Evolutionary conservation across 768 basidiomycete genomes (phyloP).

Genomic region (Mycena indigotica): DNA sequence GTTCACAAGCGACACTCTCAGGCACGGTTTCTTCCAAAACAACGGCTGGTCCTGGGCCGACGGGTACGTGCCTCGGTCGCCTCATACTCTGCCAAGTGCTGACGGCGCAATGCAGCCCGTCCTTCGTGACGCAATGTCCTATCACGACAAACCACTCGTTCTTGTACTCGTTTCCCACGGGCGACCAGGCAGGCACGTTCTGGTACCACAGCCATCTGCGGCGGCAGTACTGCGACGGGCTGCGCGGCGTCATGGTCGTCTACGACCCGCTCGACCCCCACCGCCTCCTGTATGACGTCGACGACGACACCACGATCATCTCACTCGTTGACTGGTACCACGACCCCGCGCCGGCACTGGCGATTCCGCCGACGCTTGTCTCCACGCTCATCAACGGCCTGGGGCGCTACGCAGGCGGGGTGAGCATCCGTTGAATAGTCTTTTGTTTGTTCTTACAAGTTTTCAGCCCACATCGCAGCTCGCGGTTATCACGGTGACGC

Average conservation of each 20-base stretch:
- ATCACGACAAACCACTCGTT: conserved; percentile 33
- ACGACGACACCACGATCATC: neutral
- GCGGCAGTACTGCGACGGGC: neutral
- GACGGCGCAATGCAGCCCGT: neutral
- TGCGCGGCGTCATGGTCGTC: neutral
- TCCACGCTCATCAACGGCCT: conserved; percentile 42
- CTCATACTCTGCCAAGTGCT: conserved; percentile 4
- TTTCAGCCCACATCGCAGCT: conserved; percentile 32
- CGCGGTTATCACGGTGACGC: conserved; percentile 34
- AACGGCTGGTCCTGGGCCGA: conserved; percentile 31
- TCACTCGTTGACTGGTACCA: neutral
- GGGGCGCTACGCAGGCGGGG: conserved; percentile 36
- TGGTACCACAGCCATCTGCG: neutral
- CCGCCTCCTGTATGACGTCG: neutral
- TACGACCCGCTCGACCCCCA: neutral
- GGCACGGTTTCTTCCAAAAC: too few relatives aligned
- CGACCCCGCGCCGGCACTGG: neutral
- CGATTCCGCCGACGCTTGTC: conserved; percentile 7
- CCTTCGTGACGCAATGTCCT: conserved; percentile 30
- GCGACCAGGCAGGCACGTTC: conserved; percentile 5
- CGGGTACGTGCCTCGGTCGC: conserved; percentile 23
- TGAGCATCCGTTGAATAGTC: conserved; percentile 23
- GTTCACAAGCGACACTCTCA: too few relatives aligned
- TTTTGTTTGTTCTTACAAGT: conserved; percentile 26
- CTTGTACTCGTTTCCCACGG: conserved; percentile 27